phyloP scores from a whole-genome alignment of 176 grass and related monocot genomes.

The Dendrocalamus sinicus region DNA sequence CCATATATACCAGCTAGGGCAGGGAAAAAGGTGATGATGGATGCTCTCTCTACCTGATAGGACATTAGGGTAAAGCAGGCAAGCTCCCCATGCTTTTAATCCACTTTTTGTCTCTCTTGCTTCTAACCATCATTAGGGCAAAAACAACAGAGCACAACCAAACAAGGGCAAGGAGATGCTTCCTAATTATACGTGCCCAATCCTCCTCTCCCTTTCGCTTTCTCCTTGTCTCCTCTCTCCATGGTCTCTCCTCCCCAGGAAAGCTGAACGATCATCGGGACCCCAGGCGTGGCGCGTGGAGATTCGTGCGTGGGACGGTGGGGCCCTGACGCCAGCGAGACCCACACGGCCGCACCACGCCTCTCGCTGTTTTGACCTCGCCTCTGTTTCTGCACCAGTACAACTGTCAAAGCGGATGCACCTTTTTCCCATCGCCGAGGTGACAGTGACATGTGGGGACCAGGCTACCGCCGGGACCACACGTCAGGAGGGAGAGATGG shows the following conservation, averaged over 20 bases:
- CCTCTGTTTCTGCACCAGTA: background rate
- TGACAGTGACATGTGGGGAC: conserved; percentile 21
- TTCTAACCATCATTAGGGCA: conserved; percentile 44
- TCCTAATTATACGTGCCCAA: background rate
- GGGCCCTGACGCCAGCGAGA: background rate
- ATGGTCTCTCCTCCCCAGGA: conserved; percentile 9
- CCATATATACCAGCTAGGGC: background rate
- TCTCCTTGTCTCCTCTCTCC: background rate
- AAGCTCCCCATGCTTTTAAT: background rate
- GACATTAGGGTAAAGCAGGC: conserved; percentile 30
- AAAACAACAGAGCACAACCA: conserved; percentile 2
- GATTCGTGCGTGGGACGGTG: background rate
- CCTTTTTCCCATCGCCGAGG: background rate
- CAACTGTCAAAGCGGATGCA: background rate
- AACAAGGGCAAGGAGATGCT: background rate
- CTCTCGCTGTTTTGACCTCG: background rate
- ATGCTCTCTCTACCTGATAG: background rate
- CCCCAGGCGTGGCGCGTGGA: conserved; percentile 34
- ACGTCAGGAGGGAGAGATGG: background rate
- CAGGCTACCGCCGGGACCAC: accelerated
- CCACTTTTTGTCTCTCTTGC: conserved; percentile 44
- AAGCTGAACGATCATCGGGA: conserved; percentile 17
- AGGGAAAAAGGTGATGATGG: background rate
- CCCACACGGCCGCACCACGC: background rate
- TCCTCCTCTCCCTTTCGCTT: background rate